Base-by-base conservation (phyloP, 768 basidiomycete genomes). In the Pleurotus giganteus region DNA sequence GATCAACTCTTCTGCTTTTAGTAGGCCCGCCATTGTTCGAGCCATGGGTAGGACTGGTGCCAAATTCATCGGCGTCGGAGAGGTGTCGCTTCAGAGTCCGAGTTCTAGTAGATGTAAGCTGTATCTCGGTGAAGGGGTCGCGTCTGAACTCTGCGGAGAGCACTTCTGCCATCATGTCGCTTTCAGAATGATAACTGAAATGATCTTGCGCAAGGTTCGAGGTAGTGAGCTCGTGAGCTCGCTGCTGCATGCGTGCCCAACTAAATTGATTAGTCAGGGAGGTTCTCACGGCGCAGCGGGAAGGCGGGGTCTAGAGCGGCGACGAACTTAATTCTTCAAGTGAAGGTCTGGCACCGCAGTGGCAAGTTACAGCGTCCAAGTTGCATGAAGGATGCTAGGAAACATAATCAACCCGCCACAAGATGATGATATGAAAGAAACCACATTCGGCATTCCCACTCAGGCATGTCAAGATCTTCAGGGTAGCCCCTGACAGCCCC, bases 1-100 rank as follows among this genome's bases (percentile, higher is more conserved):
- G 86, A 59, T 88, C 87, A 60, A 88, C 86, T 58, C 79, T 70
- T 56, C 79, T 67, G 27, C 76, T 77, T 65, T 78, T 78, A 3
- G 73, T 73, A 24, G 70, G 66, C 43, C 72, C 70, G 43, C 75
- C 75, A 44, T 72, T 72, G 36, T 59, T 65, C 6, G 61, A 54
- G 37, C 66, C 65, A 61, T 60, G 62, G 13, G 39, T 41, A 17
- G 39, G 39, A 17, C 39, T 41, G 19, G 39, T 41, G 21, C 23
- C 37, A 24, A 51, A 51, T 36, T 51, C 49, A 28, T 51, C 49
- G 8, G 27, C 23, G 49, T 51, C 49, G 13, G 49, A 39, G 49
- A 37, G 34, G 49, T 29, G 36, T 36, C 49, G 49, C 49, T 51
- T 51, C 32, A 51, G 49, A 37, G 49, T 24, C 24, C 49, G 49